Evolutionary conservation across 2,329 filamentous ascomycete species (phyloP), one percentile per base, ranked within the genome.

Genomic region (Aspergillus sp.): DNA sequence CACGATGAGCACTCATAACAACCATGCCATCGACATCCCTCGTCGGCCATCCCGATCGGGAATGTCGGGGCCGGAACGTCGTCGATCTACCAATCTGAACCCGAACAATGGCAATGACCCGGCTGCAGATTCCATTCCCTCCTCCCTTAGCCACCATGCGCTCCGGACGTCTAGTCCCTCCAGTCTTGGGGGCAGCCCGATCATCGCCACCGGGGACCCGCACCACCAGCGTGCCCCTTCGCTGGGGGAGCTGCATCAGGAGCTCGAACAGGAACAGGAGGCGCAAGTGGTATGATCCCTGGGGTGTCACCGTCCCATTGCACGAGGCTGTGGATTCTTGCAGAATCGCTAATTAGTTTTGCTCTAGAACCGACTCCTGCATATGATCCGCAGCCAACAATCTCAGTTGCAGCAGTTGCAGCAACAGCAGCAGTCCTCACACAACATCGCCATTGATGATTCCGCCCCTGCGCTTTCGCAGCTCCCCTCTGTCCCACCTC

Each of bases 21-120:
- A 55, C 18, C 52, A 94, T 72, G 89, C 90, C 29, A 86, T 90
- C 54, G 84, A 92, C 29, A 87, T 90, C 31, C 63, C 63, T 42
- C 64, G 62, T 55, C 74, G 76, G 50, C 71, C 73, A 4, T 77
- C 78, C 20, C 70, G 71, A 63, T 68, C 70, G 63, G 73, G 72
- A 54, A 67, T 71, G 52, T 75, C 78, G 55, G 69, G 74, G 22
- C 74, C 74, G 20, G 78, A 80, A 56, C 74, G 78, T 36, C 76
- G 78, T 59, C 73, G 78, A n/a, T 80, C 78, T 12, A 71, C 75
- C 65, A 77, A 75, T 60, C 57, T 78, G 42, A 77, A 74, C 61
- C 61, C 77, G 52, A 77, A 75, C 58, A 77, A 79, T 56, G 18
- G 31, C 45, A 59, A 51, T 52, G 66, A 66, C 20, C 46, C 75